Conservation (phyloP, 805 yeast genomes). For the Lachancea lanzarotensis region DNA sequence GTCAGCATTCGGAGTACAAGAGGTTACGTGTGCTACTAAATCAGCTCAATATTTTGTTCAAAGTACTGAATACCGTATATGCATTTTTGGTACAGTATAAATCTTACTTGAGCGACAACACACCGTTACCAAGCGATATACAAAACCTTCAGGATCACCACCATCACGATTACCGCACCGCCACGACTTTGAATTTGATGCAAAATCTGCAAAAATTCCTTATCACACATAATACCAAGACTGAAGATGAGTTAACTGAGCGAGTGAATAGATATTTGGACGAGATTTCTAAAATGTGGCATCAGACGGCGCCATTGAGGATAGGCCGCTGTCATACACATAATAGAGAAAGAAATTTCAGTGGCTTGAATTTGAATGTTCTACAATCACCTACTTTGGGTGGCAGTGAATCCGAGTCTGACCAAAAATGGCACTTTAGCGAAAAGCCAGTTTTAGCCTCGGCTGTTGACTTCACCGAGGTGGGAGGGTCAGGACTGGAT, state of each 20-base stretch:
- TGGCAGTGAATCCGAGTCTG: slow-evolving; percentile 3
- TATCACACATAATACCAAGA: not conserved
- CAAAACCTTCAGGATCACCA: not conserved
- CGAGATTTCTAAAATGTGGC: slow-evolving; percentile 7
- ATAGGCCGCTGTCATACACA: too few species aligned
- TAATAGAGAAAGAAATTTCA: not conserved
- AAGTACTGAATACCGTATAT: not conserved
- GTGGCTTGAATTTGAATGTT: slow-evolving; percentile 21
- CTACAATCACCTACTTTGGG: slow-evolving; percentile 12
- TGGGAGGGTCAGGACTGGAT: slow-evolving; percentile 14
- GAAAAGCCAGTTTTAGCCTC: slow-evolving; percentile 3
- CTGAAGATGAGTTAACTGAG: not conserved
- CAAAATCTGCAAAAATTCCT: slow-evolving; percentile 6
- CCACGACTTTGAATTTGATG: slow-evolving; percentile 3
- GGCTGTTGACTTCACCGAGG: slow-evolving; percentile 12
- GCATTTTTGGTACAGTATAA: slow-evolving; percentile 1
- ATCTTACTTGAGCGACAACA: not conserved
- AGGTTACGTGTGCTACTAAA: slow-evolving; percentile 13
- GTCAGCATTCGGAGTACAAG: slow-evolving; percentile 12
- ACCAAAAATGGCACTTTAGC: not conserved
- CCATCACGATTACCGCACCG: not conserved
- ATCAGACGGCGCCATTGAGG: not conserved
- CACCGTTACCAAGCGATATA: not conserved
- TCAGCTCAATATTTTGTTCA: slow-evolving; percentile 11
- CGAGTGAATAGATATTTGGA: slow-evolving; percentile 1